These are phyloP conservation scores for Closterium sp. DNA, from an alignment of 139 green algal species.

Conservation along the genomic window DNA sequence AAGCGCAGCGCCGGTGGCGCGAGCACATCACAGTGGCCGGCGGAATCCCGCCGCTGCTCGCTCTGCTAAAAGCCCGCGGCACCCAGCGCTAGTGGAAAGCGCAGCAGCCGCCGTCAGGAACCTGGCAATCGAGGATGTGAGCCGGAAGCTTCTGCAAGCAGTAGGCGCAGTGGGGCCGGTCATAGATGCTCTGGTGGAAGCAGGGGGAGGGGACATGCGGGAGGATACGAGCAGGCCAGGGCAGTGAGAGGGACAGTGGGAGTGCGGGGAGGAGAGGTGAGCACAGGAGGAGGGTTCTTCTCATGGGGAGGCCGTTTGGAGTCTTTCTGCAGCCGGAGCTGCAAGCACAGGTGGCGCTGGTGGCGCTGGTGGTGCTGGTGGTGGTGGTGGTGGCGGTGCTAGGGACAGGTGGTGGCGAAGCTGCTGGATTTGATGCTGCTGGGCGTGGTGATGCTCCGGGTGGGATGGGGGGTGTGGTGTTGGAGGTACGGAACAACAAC, in stretches of 20 bases:
- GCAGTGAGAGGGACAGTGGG: background rate
- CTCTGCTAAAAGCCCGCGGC: background rate
- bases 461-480: no score
- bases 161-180: background rate
- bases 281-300: background rate
- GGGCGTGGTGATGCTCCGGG: no score
- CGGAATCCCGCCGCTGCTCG: background rate
- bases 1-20: slow-evolving; percentile 8
- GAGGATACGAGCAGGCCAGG: background rate
- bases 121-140: background rate
- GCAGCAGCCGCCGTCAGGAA: background rate
- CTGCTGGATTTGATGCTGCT: no score
- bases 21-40: background rate
- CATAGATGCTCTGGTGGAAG: background rate
- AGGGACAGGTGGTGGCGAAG: background rate
- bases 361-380: no score
- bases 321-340: background rate
- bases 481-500: no score
- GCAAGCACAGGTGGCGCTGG: background rate
- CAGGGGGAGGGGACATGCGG: background rate
- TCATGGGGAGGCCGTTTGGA: background rate
- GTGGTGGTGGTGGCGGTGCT: background rate
- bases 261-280: background rate
- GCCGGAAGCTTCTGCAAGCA: background rate
- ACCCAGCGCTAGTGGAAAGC: background rate